Evolutionary conservation across 2,329 filamentous ascomycete genomes (phyloP).

Genomic region (Scopulariopsis brevicaulis): DNA sequence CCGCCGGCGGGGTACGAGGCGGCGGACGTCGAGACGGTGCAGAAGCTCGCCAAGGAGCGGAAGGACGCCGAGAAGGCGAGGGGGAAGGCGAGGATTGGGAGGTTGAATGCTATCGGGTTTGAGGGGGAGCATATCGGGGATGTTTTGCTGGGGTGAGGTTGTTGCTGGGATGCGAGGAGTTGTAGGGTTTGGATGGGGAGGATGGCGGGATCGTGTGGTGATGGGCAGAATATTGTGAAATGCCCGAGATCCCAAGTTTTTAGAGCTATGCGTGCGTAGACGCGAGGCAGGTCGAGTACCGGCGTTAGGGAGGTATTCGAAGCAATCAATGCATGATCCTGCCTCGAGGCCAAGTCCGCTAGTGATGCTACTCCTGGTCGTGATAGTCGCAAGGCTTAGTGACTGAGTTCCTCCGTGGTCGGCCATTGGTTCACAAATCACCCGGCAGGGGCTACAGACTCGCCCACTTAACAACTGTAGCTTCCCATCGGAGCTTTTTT

Average conservation of each 20-base stretch:
- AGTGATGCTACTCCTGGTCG: too few species aligned
- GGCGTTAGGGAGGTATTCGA: too few species aligned
- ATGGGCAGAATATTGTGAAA: conserved; percentile 54
- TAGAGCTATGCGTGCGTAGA: background rate
- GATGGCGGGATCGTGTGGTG: background rate
- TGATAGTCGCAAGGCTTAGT: background rate
- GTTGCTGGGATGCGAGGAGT: background rate
- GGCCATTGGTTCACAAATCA: background rate
- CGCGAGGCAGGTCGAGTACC: background rate
- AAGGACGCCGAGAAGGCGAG: conserved; percentile 56
- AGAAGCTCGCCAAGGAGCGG: conserved; percentile 60
- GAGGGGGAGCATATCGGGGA: conserved; percentile 78
- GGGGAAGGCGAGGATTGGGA: conserved; percentile 62
- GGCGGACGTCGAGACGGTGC: conserved; percentile 59
- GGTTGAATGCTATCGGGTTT: conserved; percentile 69
- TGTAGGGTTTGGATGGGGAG: background rate
- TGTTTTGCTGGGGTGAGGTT: conserved; percentile 37
- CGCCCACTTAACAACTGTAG: background rate
- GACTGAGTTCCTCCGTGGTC: background rate
- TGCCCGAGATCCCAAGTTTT: conserved; percentile 22
- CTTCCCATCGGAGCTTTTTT: background rate
- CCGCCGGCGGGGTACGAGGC: conserved; percentile 55
- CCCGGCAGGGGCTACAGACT: background rate
- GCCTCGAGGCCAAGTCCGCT: too few species aligned
- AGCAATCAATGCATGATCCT: too few species aligned